A percentile compares a stretch with the other conserved stretches of the same genome.
Conservation (phyloP, 768 basidiomycete species). For the Lactarius akahatsu region DNA sequence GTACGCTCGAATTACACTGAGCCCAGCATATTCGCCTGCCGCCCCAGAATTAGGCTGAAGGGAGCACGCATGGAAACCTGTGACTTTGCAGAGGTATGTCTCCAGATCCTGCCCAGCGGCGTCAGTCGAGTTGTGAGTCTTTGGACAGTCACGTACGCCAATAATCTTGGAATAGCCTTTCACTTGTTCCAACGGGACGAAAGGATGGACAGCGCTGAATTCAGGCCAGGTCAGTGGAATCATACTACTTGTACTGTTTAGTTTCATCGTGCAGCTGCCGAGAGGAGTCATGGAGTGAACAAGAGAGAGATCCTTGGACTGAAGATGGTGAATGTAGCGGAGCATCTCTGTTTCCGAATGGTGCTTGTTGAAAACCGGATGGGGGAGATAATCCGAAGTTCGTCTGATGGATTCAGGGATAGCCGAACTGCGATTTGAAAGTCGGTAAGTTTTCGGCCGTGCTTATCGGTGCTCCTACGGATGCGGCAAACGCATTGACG, state of each 20-base stretch:
- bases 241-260: slow-evolving; percentile 98
- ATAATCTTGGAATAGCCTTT: slow-evolving; percentile 83
- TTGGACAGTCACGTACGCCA: slow-evolving; percentile 45
- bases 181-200: slow-evolving; percentile 87
- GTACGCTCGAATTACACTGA: slow-evolving; percentile 91
- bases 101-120: slow-evolving; percentile 73
- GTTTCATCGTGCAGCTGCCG: slow-evolving; percentile 96
- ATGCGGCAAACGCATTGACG: slow-evolving; percentile 77
- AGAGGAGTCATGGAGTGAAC: slow-evolving; percentile 96
- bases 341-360: slow-evolving; percentile 99
- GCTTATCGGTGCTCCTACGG: slow-evolving; percentile 50
- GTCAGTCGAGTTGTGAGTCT: slow-evolving; percentile 8
- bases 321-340: slow-evolving; percentile 91
- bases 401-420: slow-evolving; percentile 60
- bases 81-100: slow-evolving; percentile 86
- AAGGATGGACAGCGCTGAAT: slow-evolving; percentile 88
- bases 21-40: slow-evolving; percentile 96
- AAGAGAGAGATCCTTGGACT: slow-evolving; percentile 91
- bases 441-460: slow-evolving; percentile 45
- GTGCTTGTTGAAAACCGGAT: slow-evolving; percentile 93
- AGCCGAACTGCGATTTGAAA: slow-evolving; percentile 42
- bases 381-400: slow-evolving; percentile 70
- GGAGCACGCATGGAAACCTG: slow-evolving; percentile 94
- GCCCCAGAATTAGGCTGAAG: slow-evolving; percentile 99
- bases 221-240: slow-evolving; percentile 94